Percentiles rank a stretch among this genome's conserved stretches.
These are phyloP conservation scores for Debaryomyces hansenii DNA, from an alignment of 805 yeast genomes.

Conservation along the genomic window DNA sequence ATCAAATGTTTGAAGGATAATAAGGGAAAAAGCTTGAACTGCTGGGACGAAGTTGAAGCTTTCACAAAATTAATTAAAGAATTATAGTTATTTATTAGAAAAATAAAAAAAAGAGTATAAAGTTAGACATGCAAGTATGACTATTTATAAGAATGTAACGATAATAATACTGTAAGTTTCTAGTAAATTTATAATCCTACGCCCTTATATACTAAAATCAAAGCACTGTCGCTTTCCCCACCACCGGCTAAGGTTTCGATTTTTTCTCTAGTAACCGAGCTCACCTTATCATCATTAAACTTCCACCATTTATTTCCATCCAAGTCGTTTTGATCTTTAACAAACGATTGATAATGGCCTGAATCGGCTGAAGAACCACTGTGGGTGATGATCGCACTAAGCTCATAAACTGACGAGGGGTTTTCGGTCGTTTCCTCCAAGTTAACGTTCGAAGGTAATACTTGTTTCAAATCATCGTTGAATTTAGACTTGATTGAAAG, in stretches of 20 bases:
- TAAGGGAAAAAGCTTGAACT: constrained; percentile 66
- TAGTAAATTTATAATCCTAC: constrained; percentile 50
- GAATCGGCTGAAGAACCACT: constrained; percentile 95
- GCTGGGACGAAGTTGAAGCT: constrained; percentile 76
- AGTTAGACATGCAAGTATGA: too few species aligned
- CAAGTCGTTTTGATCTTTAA: constrained; percentile 63
- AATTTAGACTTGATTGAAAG: constrained; percentile 52
- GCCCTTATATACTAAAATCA: constrained; percentile 82
- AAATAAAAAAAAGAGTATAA: constrained; percentile 5
- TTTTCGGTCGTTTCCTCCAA: constrained; percentile 59
- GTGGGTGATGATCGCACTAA: constrained; percentile 84
- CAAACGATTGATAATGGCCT: constrained; percentile 94
- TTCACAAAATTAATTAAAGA: constrained; percentile 61
- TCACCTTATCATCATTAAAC: constrained; percentile 90
- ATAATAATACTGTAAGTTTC: too few species aligned
- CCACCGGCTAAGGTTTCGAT: constrained; percentile 92
- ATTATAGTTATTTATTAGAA: constrained; percentile 25
- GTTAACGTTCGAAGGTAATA: constrained; percentile 37
- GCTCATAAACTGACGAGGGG: constrained; percentile 84
- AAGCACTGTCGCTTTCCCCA: constrained; percentile 95
- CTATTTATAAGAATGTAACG: too few species aligned
- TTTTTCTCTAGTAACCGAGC: constrained; percentile 72
- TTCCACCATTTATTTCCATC: constrained; percentile 86
- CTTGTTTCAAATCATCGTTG: constrained; percentile 42
- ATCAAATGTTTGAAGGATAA: constrained; percentile 62